Evolutionary conservation across 768 basidiomycete genomes (phyloP).

Genomic region (Suillus weaverae): DNA sequence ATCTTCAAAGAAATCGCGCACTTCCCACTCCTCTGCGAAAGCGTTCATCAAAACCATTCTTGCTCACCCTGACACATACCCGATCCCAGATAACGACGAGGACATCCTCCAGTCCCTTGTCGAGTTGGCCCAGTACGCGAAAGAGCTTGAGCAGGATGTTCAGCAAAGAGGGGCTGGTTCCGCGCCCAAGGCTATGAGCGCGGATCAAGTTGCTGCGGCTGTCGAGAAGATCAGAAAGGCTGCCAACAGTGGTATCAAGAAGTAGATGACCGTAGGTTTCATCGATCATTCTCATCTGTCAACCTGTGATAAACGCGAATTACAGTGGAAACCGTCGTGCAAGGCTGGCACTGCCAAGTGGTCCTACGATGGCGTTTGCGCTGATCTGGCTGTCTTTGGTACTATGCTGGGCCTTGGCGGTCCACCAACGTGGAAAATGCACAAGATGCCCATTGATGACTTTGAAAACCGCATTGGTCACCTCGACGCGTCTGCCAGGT

Average conservation of each 20-base stretch:
- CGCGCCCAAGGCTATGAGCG: constrained; percentile 34
- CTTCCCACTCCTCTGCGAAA: constrained; percentile 32
- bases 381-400: constrained; percentile 48
- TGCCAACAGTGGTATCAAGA: constrained; percentile 48
- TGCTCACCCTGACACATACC: constrained; percentile 35
- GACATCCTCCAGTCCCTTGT: constrained; percentile 29
- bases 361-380: constrained; percentile 53
- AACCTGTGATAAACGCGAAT: constrained; percentile 1
- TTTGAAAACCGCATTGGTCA: constrained; percentile 37
- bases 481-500: constrained; percentile 40
- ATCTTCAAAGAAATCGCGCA: constrained; percentile 33
- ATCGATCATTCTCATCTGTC: neutral
- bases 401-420: constrained; percentile 41
- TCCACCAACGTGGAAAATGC: constrained; percentile 50
- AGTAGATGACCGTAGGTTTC: constrained; percentile 46
- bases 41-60: constrained; percentile 41
- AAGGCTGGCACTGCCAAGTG: constrained; percentile 47
- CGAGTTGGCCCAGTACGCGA: constrained; percentile 35
- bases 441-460: constrained; percentile 41
- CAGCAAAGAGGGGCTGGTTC: constrained; percentile 15
- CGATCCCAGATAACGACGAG: constrained; percentile 36
- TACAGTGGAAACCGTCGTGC: constrained; percentile 54
- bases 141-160: constrained; percentile 31
- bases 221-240: constrained; percentile 47
- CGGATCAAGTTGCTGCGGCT: constrained; percentile 39